Percentiles rank a stretch among this genome's conserved stretches.
phyloP scores from a whole-genome alignment of 2,329 filamentous ascomycete genomes.

The Nothophoma quercina region DNA sequence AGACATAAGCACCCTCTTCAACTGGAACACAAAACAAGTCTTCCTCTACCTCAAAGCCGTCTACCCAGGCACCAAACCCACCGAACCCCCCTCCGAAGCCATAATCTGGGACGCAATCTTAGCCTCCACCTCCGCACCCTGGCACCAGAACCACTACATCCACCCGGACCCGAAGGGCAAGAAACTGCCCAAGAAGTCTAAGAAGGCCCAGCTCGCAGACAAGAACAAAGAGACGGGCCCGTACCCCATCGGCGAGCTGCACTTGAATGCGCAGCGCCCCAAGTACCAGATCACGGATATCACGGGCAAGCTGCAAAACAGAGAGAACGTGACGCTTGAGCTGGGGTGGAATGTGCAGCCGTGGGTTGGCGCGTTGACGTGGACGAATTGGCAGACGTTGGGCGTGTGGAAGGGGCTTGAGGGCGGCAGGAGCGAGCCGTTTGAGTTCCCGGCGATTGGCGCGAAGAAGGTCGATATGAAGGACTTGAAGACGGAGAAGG shows the following conservation, averaged over 20 bases:
- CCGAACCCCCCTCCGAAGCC: slow-evolving; percentile 64
- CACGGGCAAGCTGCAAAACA: slow-evolving; percentile 76
- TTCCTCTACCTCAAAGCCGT: slow-evolving; percentile 94
- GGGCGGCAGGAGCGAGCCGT: slow-evolving; percentile 70
- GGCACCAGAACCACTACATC: slow-evolving; percentile 59
- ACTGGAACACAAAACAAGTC: slow-evolving; percentile 98
- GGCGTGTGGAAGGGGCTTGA: slow-evolving; percentile 71
- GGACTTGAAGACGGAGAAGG: slow-evolving; percentile 58
- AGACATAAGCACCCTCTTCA: slow-evolving; percentile 92
- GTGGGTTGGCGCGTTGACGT: slow-evolving; percentile 89
- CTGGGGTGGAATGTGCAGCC: slow-evolving; percentile 97
- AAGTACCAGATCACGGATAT: slow-evolving; percentile 99
- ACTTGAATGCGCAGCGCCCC: slow-evolving; percentile 82
- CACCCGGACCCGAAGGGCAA: slow-evolving; percentile 65
- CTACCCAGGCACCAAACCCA: slow-evolving; percentile 60
- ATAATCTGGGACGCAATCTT: slow-evolving; percentile 98
- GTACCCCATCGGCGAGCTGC: slow-evolving; percentile 70
- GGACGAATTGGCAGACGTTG: slow-evolving; percentile 64
- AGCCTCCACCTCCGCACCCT: slow-evolving; percentile 70
- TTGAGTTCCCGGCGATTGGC: slow-evolving; percentile 72
- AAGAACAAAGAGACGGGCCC: slow-evolving; percentile 25
- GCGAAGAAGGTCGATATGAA: slow-evolving; percentile 65
- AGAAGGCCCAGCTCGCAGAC: slow-evolving; percentile 24
- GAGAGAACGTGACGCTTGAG: slow-evolving; percentile 76
- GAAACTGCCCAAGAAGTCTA: slow-evolving; percentile 42